Evolutionary conservation across 2,329 filamentous ascomycete genomes (phyloP), one percentile per base, ranked within the genome.

Genomic region (Curvularia hawaiiensis): DNA sequence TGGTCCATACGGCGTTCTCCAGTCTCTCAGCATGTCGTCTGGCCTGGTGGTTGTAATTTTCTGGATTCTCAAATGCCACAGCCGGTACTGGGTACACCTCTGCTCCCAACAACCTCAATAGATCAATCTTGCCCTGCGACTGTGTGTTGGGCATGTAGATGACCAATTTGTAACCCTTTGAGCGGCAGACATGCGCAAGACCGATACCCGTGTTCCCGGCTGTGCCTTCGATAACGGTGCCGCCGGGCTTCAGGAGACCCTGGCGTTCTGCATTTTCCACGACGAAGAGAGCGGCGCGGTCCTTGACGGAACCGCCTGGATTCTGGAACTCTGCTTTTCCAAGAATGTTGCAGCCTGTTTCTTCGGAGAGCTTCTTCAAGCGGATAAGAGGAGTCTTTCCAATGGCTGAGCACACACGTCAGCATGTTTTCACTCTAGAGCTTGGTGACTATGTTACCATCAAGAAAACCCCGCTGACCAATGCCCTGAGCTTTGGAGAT

Each of bases 141-240:
- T 98, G 95, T 48, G 94, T 98, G 83, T 99, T 90, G 70, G 95
- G 95, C 95, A 99, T 98, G 86, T 98, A 99, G 75, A 99, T 99
- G 74, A 98, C 93, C 50, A 97, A 88, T 75, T 90, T 90, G 84
- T 99, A 98, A 40, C 94, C 95, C 70, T 89, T 90, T 38, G 89
- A 91, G 59, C 94, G 87, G 80, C 95, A 98, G 55, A 99, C 95
- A 79, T 98, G 95, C 20, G 95, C 95, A 43, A 99, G 89, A 1
- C 95, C 95, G 77, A 99, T 99, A 64, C 95, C 95, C 30, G 95
- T 99, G 83, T 98, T 99, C 52, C 95, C 95, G 0, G 95, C 95
- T 5, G 95, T 99, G 61, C 95, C 95, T 80, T 99, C 95, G 57
- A 99, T 90, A 12, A 99, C 93, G 20, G 95, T 98, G 60, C 95